Base-by-base conservation (phyloP, 140 eudicot species). In the Oenanthe javanica region DNA sequence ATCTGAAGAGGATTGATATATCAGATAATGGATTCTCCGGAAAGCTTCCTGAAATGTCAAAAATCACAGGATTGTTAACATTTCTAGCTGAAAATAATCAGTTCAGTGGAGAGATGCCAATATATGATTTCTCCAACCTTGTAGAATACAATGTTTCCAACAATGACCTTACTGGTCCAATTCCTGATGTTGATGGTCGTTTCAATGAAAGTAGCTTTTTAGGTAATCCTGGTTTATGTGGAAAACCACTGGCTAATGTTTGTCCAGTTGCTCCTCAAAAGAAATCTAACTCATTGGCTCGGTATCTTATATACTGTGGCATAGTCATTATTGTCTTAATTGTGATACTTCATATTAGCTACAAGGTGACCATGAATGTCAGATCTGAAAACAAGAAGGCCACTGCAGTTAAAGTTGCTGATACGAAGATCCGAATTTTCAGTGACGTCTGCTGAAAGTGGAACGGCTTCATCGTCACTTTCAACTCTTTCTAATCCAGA, bases 181-280 rank as follows among this genome's bases (percentile, higher is more conserved):
- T 90, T 55, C 92, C 94, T 38, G 88, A 87, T 25, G 83, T 85
- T 45, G 77, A 81, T 0, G 89, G 87, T 38, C 46, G 71, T 21
- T 88, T 92, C 55, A 79, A 79, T 9, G 81, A 84, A 42, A 84
- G 67, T 67, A 91, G 94, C 57, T 87, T 89, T 49, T 14, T 54
- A 19, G 92, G 92, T n/a, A 89, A 89, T 84, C 86, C 88, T 11
- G 83, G 43, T 9, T 84, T 91, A 66, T 91, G 94, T 38, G 94
- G 94, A 76, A 73, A 72, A 61, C 86, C 81, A 54, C 78, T 91
- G 81, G n/a, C 84, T 15, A 85, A 86, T 36, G 67, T 84, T 1
- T 90, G 97, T 36, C 89, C 85, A 7, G 23, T 61, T 43, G 46
- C 81, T 45, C 77, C 86, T 1, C 18, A n/a, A 36, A 12, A 48